Base-by-base conservation (phyloP, 1,139 yeast genomes). In the Yamadazyma triangularis region DNA sequence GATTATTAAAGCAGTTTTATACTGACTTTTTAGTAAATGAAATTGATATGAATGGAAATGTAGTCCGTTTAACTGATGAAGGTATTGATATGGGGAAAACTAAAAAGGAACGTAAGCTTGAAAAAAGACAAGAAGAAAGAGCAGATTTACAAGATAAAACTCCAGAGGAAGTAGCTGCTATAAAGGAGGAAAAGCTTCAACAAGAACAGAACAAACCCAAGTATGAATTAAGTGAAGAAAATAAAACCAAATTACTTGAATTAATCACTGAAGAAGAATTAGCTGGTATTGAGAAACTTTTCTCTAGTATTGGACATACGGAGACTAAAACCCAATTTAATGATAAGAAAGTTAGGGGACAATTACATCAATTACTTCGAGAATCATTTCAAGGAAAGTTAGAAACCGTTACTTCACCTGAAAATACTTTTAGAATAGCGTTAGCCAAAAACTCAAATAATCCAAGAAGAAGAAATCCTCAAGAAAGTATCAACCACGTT, bases 21-120 rank as follows among this genome's bases (percentile, higher is more conserved):
- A 80, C 95, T n/a, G 98, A 91, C 54, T 93, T 93, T 53, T 70
- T 87, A 51, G 98, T 91, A 26, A 87, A 88, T 53, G 98, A 93
- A 56, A 81, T 91, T 38, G 82, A 70, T 38, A 45, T 60, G 19
- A 60, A 74, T 16, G 94, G 87, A 1, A 59, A 73, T 2, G 95
- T 88, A 2, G 73, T 89, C 10, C 91, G 81, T 51, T 65, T 91
- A 41, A 52, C 60, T 4, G 95, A 89, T 49, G 74, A 77, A 32
- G 96, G 96, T 3, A 66, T 81, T 30, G 73, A 73, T 30, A 41
- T 59, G 29, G 73, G 73, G 3, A 59, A 61, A 35, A 67, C 73
- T 38, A 77, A 70, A 45, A 70, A 64, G 41, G 81, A 75, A 41
- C 64, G 67, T 31, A 63, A 73, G 30, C 44, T 64, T 26, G 79